Percentiles rank a stretch among this genome's conserved stretches.
These are phyloP conservation scores for Diaporthe citriasiana DNA, from an alignment of 2,329 filamentous ascomycete species.

Conservation along the genomic window DNA sequence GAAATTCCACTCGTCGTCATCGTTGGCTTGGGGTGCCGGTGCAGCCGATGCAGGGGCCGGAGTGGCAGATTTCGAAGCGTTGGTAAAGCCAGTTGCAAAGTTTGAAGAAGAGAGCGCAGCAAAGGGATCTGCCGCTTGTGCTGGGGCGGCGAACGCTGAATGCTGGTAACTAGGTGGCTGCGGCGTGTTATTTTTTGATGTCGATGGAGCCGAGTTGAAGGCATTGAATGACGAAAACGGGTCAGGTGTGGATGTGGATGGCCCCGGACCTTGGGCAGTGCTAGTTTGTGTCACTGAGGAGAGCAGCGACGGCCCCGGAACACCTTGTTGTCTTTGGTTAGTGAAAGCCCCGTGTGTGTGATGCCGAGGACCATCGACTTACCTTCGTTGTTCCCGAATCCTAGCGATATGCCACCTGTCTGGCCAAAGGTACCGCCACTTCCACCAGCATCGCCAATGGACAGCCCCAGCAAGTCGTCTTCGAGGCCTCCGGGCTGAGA, in stretches of 20 bases:
- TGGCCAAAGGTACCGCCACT: conserved; percentile 71
- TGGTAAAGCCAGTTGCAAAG: conserved; percentile 49
- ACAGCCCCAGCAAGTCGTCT: conserved; percentile 91
- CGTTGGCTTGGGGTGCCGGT: conserved; percentile 49
- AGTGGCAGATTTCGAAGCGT: conserved; percentile 50
- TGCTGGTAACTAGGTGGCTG: conserved; percentile 64
- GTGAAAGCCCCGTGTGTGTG: conserved; percentile 37
- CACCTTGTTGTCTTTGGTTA: conserved; percentile 63
- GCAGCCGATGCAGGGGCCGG: conserved; percentile 50
- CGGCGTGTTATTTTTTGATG: conserved; percentile 67
- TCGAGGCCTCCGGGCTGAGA: conserved; percentile 75
- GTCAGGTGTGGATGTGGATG: conserved; percentile 57
- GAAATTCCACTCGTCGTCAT: conserved; percentile 96
- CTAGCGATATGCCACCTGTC: conserved; percentile 86
- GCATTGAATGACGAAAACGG: conserved; percentile 68
- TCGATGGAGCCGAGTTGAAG: conserved; percentile 64
- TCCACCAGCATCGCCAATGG: conserved; percentile 73
- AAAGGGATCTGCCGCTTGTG: conserved; percentile 64
- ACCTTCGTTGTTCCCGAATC: conserved; percentile 80
- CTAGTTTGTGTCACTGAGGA: conserved; percentile 74
- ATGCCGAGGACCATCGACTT: conserved; percentile 51
- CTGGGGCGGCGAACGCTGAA: conserved; percentile 61
- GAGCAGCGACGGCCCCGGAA: conserved; percentile 75
- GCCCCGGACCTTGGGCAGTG: conserved; percentile 63
- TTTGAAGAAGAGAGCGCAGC: conserved; percentile 61